Evolutionary conservation across 2,329 filamentous ascomycete genomes (phyloP), one percentile per base, ranked within the genome.

Genomic region (Endothia cerciana): DNA sequence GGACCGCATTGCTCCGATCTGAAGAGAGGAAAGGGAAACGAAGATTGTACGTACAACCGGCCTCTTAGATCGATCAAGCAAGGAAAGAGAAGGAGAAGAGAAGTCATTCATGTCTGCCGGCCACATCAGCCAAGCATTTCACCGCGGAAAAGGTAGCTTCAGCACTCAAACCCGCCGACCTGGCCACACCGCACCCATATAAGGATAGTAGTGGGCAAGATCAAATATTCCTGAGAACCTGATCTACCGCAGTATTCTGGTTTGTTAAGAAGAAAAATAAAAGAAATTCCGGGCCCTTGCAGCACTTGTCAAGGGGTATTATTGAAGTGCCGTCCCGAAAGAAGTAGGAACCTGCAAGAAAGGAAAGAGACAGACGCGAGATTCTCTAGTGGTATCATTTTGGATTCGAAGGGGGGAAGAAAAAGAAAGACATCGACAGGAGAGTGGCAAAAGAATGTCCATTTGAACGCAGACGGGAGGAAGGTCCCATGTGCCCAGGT

Each of bases 331-430:
- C 30, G 28, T 36, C 28, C 51, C 30, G 30, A 30, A 11, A 55
- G 51, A 55, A 19, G 28, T 55, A 15, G 10, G 19, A 8, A 36
- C 10, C 30, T 11, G 51, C 51, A 55, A 36, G 51, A 55, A 55
- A 36, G 15, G 28, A n/a, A 55, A 36, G 30, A 55, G 28, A 55
- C 8, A 43, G 25, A 33, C 22, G 40, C 10, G 57, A 59, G 45
- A 36, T 36, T 45, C 38, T 71, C 70, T 72, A 71, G 68, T 74
- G 73, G 73, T 74, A 74, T 74, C 73, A 74, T 73, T 66, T 68
- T 62, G 65, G 59, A 55, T 41, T 36, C 13, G 28, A 10, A n/a
- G 38, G 63, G 56, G 64, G 17, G 43, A 60, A 62, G 58, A 62
- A 68, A 69, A 62, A 55, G 22, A 40, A 4, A 63, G 53, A 33